phyloP scores from a whole-genome alignment of 495 filamentous ascomycete species.

The Hypoxylon trugodes region DNA sequence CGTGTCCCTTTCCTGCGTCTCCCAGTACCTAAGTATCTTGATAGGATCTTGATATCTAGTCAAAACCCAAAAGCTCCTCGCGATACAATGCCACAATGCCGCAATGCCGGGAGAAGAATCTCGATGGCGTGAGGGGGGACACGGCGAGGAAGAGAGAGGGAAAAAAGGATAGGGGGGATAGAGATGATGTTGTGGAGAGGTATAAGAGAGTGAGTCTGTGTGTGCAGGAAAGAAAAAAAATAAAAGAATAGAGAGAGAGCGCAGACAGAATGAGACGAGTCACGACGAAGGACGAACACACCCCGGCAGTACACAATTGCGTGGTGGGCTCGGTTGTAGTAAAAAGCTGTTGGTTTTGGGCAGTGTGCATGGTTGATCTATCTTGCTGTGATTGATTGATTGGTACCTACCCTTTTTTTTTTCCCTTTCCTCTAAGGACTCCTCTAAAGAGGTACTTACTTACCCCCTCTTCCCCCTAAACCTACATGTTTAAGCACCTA shows the following conservation, averaged over 20 bases:
- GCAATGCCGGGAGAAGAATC: conserved; percentile 12
- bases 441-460: not conserved
- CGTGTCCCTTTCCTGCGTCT: not conserved
- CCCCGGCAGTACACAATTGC: conserved; percentile 28
- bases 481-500: conserved; percentile 15
- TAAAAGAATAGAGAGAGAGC: conserved; percentile 10
- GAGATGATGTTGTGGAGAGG: conserved; percentile 37
- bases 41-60: conserved; percentile 3
- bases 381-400: conserved; percentile 30
- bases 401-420: conserved; percentile 14
- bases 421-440: conserved; percentile 2
- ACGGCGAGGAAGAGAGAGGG: not conserved
- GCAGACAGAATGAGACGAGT: conserved; percentile 32
- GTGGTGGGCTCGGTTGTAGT: conserved; percentile 37
- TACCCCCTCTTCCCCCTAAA: conserved; percentile 21
- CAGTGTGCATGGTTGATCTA: conserved; percentile 43
- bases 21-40: conserved; percentile 8
- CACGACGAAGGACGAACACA: conserved; percentile 34
- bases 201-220: conserved; percentile 30
- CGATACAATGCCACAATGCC: conserved; percentile 10
- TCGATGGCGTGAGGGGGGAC: conserved; percentile 3
- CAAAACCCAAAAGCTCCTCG: conserved; percentile 26
- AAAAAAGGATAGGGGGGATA: conserved; percentile 30
- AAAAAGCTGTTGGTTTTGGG: conserved; percentile 38
- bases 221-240: conserved; percentile 14